phyloP scores from a whole-genome alignment of 2,329 filamentous ascomycete species.

The Sporothrix schenckii region DNA sequence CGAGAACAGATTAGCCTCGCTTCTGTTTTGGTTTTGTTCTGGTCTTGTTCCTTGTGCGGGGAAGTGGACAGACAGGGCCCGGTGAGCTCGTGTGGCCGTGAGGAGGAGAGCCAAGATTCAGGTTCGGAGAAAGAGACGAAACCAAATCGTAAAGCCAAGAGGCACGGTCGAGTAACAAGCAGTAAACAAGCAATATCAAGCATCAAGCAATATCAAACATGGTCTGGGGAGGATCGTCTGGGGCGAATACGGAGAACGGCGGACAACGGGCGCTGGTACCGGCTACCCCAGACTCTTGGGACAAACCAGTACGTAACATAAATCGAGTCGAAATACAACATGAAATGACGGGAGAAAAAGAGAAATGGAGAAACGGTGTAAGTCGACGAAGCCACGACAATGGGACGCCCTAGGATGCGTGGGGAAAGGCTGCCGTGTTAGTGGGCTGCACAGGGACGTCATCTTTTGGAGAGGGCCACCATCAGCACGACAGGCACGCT shows the following conservation, averaged over 20 bases:
- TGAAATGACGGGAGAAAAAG: no score
- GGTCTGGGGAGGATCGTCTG: no score
- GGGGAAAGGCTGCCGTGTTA: slow-evolving; percentile 2
- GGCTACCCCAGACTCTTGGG: slow-evolving; percentile 4
- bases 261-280: not conserved
- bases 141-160: not conserved
- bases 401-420: not conserved
- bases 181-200: no score
- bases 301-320: not conserved
- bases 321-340: not conserved
- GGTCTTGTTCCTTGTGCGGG: not conserved
- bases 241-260: no score
- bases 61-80: not conserved
- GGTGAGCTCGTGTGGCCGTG: no score
- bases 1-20: not conserved
- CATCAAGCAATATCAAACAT: no score
- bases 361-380: not conserved
- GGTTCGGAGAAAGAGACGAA: not conserved
- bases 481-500: not conserved
- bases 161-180: not conserved
- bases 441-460: slow-evolving; percentile 12
- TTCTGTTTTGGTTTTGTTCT: not conserved
- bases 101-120: not conserved
- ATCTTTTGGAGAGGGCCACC: not conserved
- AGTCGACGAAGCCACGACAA: no score